Evolutionary conservation across 192 early-diverging fungal genomes (phyloP).

Genomic region (Diversispora eburnea): DNA sequence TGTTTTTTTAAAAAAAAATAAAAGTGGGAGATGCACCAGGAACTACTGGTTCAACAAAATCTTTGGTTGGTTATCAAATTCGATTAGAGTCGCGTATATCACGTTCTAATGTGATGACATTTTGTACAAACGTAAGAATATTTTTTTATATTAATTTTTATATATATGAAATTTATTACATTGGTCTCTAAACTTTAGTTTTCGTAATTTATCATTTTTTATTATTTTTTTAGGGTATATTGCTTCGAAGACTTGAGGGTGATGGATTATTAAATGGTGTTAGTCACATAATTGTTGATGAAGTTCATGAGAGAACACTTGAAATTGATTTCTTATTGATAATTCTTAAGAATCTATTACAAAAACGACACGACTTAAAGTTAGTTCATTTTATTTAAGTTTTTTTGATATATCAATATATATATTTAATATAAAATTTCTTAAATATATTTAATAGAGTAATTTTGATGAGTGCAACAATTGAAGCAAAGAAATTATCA

Average conservation of each 20-base stretch:
- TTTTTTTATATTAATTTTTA: background rate
- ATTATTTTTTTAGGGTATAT: conserved; percentile 59
- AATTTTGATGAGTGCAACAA: conserved; percentile 75
- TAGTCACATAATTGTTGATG: conserved; percentile 72
- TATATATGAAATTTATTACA: background rate
- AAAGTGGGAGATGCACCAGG: conserved; percentile 53
- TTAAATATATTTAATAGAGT: conserved; percentile 32
- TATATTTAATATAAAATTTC: conserved; percentile 1
- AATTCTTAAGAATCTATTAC: conserved; percentile 53
- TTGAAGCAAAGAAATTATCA: conserved; percentile 60
- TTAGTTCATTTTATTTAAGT: conserved; percentile 29
- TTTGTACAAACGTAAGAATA: conserved; percentile 64
- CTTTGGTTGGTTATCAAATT: conserved; percentile 74
- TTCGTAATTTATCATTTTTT: conserved; percentile 26
- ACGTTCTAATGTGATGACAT: conserved; percentile 59
- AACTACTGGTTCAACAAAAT: conserved; percentile 45
- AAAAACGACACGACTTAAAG: conserved; percentile 48
- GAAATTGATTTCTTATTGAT: conserved; percentile 77
- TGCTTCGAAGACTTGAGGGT: conserved; percentile 62
- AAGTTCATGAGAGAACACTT: conserved; percentile 73
- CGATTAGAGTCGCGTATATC: conserved; percentile 57
- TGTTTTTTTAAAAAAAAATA: too few relatives aligned
- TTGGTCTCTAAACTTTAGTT: background rate
- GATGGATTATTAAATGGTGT: conserved; percentile 57
- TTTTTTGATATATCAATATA: conserved; percentile 10